These are phyloP conservation scores for Nemania diffusa DNA, from an alignment of 2,329 filamentous ascomycete species.

Conservation along the genomic window DNA sequence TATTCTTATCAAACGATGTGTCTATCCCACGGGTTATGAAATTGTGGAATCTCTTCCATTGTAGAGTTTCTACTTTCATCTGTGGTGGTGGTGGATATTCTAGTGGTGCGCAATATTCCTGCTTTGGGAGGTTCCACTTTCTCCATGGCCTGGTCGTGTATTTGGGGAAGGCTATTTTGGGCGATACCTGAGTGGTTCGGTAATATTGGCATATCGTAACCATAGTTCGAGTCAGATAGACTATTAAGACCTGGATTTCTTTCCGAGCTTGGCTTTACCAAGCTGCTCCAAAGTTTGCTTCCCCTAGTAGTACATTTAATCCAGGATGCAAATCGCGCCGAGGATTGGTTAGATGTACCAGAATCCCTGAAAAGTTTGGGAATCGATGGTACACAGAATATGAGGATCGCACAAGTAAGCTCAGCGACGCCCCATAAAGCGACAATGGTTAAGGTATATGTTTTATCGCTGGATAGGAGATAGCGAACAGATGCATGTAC, in stretches of 20 bases:
- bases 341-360: not conserved
- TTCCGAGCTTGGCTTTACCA: not conserved
- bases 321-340: not conserved
- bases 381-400: slow-evolving; percentile 28
- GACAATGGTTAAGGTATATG: slow-evolving; percentile 14
- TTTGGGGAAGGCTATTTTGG: not conserved
- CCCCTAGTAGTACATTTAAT: not conserved
- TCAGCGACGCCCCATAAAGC: slow-evolving; percentile 27
- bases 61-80: not conserved
- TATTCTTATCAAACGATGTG: not conserved
- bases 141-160: not conserved
- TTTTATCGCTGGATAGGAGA: slow-evolving; percentile 15
- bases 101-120: not conserved
- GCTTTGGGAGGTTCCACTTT: not conserved
- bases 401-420: slow-evolving; percentile 25
- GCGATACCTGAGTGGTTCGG: not conserved
- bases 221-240: not conserved
- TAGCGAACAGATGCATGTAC: slow-evolving; percentile 10
- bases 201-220: not conserved
- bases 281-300: not conserved
- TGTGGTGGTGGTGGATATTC: not conserved
- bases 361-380: slow-evolving; percentile 16
- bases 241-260: not conserved
- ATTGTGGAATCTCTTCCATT: not conserved
- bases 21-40: not conserved